A percentile compares a stretch with the other conserved stretches of the same genome.
phyloP scores from a whole-genome alignment of 805 yeast genomes.

The Ogataea allantospora region DNA sequence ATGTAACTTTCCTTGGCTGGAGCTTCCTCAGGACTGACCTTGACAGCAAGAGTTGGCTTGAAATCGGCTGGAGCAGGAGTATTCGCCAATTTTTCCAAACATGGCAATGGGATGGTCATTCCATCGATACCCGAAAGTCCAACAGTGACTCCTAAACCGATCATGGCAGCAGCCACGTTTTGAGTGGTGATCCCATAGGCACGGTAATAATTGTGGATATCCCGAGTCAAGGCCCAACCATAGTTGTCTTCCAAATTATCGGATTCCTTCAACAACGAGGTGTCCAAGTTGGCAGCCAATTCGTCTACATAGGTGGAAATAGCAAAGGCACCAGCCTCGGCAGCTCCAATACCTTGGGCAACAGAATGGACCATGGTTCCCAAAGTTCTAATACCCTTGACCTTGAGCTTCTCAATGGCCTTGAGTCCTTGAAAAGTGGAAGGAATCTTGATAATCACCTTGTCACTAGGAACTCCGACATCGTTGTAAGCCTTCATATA shows the following conservation, averaged over 20 bases:
- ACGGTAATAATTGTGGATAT: slow-evolving; percentile 35
- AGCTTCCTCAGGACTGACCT: slow-evolving; percentile 20
- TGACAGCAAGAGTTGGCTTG: slow-evolving; percentile 15
- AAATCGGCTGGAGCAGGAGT: slow-evolving; percentile 31
- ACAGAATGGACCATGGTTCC: slow-evolving; percentile 37
- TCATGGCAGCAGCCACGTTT: slow-evolving; percentile 34
- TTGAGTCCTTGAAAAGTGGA: slow-evolving; percentile 33
- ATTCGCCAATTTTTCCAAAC: slow-evolving; percentile 26
- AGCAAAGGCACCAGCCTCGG: slow-evolving; percentile 35
- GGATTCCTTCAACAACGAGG: slow-evolving; percentile 21
- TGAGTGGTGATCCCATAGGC: slow-evolving; percentile 29
- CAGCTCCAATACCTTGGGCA: slow-evolving; percentile 37
- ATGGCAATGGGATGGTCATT: slow-evolving; percentile 31
- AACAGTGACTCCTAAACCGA: slow-evolving; percentile 28
- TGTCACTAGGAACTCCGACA: slow-evolving; percentile 29
- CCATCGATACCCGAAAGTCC: slow-evolving; percentile 36
- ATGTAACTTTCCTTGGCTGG: slow-evolving; percentile 19
- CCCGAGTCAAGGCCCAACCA: slow-evolving; percentile 29
- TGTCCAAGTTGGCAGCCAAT: slow-evolving; percentile 29
- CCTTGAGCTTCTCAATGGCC: slow-evolving; percentile 27
- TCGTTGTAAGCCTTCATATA: slow-evolving; percentile 32
- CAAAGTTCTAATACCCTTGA: slow-evolving; percentile 26
- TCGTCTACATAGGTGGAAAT: slow-evolving; percentile 37
- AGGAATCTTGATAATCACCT: slow-evolving; percentile 35
- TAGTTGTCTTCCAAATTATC: slow-evolving; percentile 27